Conservation (phyloP, 129 eudicot species). For the Kitagawia praeruptora region DNA sequence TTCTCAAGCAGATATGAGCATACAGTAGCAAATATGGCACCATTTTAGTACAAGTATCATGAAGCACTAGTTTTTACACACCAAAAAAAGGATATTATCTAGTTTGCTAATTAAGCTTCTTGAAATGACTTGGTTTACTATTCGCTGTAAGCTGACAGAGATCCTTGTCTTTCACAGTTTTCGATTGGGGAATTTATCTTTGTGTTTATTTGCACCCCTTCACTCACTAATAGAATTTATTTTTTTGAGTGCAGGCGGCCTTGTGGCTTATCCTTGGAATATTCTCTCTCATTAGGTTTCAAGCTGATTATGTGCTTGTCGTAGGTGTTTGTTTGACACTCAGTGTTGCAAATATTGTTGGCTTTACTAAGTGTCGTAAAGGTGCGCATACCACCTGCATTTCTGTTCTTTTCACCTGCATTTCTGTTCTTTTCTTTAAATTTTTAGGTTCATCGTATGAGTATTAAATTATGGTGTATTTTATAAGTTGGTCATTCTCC, state of each 20-base stretch:
- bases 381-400: conserved; percentile 32
- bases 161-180: neutral
- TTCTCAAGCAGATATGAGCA: neutral
- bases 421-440: neutral
- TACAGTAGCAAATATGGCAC: neutral
- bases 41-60: neutral
- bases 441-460: neutral
- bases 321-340: conserved; percentile 98
- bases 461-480: neutral
- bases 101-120: neutral
- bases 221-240: neutral
- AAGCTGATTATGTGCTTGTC: conserved; percentile 95
- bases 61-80: neutral
- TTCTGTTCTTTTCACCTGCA: neutral
- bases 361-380: conserved; percentile 95
- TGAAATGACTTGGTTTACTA: neutral
- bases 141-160: neutral
- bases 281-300: conserved; percentile 93
- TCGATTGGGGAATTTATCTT: neutral
- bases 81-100: neutral
- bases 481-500: neutral
- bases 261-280: conserved; percentile 76
- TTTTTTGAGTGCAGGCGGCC: conserved; percentile 58
- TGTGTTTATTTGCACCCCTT: neutral
- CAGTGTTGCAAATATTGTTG: conserved; percentile 87